These are phyloP conservation scores for Rhodotorula diobovata DNA, from an alignment of 768 basidiomycete species.

Conservation along the genomic window DNA sequence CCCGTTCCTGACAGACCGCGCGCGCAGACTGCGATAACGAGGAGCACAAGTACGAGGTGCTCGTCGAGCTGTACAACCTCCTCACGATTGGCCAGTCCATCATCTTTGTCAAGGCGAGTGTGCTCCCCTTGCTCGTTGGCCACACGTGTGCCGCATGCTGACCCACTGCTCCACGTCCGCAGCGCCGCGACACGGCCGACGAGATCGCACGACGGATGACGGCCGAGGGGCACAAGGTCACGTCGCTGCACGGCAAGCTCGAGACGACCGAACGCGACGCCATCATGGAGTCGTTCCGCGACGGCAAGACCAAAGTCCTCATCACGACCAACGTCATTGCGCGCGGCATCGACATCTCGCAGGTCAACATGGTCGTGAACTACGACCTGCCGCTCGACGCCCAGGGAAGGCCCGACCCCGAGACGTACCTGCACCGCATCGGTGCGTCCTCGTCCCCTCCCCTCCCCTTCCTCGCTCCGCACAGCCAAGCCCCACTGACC, in stretches of 20 bases:
- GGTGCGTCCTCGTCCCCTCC: constrained; percentile 55
- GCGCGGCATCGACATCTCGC: constrained; percentile 94
- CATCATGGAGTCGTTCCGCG: constrained; percentile 90
- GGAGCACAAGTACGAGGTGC: constrained; percentile 89
- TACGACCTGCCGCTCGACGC: constrained; percentile 59
- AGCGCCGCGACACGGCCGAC: constrained; percentile 90
- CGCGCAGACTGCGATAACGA: constrained; percentile 67
- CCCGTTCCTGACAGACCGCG: not conserved
- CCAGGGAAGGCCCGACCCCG: constrained; percentile 67
- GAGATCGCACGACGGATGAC: constrained; percentile 84
- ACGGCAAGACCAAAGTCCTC: constrained; percentile 91
- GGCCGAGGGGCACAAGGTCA: constrained; percentile 89
- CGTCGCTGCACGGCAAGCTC: constrained; percentile 91
- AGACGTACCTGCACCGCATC: constrained; percentile 97
- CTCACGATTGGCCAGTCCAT: constrained; percentile 97
- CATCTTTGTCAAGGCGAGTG: constrained; percentile 84
- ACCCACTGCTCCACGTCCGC: constrained; percentile 2
- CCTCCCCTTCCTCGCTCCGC: not conserved
- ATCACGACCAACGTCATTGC: constrained; percentile 99
- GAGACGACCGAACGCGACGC: constrained; percentile 81
- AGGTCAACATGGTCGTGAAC: constrained; percentile 99
- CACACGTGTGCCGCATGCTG: not conserved
- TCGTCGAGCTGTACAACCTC: constrained; percentile 80
- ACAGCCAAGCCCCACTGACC: not conserved
- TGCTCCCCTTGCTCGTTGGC: not conserved